Base-by-base conservation (phyloP, 768 basidiomycete species). In the Neoboletus brunneissimus region DNA sequence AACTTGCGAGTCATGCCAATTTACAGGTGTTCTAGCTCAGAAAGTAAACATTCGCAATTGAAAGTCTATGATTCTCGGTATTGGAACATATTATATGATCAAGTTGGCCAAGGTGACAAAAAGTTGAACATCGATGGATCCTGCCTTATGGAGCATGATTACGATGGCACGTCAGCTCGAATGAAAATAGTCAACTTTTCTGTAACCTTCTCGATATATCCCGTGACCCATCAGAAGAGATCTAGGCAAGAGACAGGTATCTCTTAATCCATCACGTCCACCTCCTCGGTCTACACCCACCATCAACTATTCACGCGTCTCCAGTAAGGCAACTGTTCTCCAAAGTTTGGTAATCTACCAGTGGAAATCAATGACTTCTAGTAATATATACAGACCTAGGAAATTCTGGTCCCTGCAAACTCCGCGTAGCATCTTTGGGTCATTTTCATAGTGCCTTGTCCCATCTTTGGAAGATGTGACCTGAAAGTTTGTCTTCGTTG, bases 221-320 rank as follows among this genome's bases (percentile, higher is more conserved):
- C 25, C 23, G 64, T 43, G 37, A 45, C 47, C 20, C 22, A 53
- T 56, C 57, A 47, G 46, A 53, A 53, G 43, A 45, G 52, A 55
- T 53, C 49, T 51, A 37, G 44, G 34, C 46, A 40, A 45, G 46
- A 51, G 49, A 61, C 40, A 48, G 37, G 51, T 11, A 38, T 22
- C 31, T 52, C 40, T 25, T 54, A 12, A 54, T 61, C 27, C 34
- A 57, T 62, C 46, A 61, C 23, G 51, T 44, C 50, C 54, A 59
- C 63, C 53, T 64, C 67, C 65, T 69, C 65, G 67, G 69, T 65
- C 55, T 57, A 60, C 58, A 46, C 38, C 60, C 55, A 64, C 57
- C 50, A 48, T 52, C 43, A 48, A 48, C 41, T 44, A 16, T 53
- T 51, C 51, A 47, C 29, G 43, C 48, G 35, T 53, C 50, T 59